Conservation (phyloP, 257 asterid species). For the Solanum virginianum region DNA sequence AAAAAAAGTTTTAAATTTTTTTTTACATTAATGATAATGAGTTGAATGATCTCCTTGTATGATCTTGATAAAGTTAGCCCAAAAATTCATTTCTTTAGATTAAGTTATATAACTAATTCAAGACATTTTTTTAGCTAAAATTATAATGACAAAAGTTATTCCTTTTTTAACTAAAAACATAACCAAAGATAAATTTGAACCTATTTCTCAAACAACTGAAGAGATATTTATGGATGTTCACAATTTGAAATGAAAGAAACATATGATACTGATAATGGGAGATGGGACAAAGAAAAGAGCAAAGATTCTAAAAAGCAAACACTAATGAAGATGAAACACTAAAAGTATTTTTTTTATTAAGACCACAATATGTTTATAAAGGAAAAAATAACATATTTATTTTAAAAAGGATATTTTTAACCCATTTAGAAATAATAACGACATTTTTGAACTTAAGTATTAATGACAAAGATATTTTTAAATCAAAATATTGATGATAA, state of each 20-base stretch:
- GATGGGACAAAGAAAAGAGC: neutral
- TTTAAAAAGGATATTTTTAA: too few relatives aligned
- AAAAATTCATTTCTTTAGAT: neutral
- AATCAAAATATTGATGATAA: too few relatives aligned
- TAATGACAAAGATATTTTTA: too few relatives aligned
- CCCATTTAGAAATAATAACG: too few relatives aligned
- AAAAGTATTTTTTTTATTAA: too few relatives aligned
- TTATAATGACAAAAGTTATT: neutral
- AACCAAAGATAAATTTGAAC: neutral
- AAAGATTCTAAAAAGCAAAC: neutral
- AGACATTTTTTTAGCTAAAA: neutral
- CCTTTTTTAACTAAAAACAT: neutral
- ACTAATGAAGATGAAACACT: neutral
- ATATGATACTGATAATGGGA: neutral
- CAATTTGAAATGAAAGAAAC: neutral
- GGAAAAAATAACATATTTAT: too few relatives aligned
- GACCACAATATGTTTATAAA: too few relatives aligned
- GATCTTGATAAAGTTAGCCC: too few relatives aligned
- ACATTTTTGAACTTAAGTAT: too few relatives aligned
- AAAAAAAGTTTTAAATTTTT: too few relatives aligned
- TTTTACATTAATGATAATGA: too few relatives aligned
- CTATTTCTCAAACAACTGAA: neutral
- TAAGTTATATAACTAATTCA: neutral
- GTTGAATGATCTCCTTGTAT: too few relatives aligned
- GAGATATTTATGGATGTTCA: neutral